Base-by-base conservation (phyloP, 179 eudicot genomes). In the Camellia oleifera region DNA sequence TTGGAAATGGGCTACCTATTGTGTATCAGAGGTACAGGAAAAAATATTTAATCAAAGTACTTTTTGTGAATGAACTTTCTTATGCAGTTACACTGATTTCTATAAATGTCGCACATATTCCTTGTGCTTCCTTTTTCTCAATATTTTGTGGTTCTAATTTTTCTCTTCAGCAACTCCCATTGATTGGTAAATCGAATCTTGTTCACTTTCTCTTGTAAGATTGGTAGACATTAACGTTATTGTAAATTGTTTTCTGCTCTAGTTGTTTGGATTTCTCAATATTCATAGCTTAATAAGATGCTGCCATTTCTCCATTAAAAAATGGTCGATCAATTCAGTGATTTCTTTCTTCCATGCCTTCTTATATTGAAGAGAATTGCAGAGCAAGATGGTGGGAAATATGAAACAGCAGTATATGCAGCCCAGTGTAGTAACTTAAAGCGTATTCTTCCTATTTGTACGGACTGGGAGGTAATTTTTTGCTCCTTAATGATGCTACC, bases 371-470 rank as follows among this genome's bases (percentile, higher is more conserved):
- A 96, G 99, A 91, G 86, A 86, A 94, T 96, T 75, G 92, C 95
- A 46, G 97, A 91, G 87, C 91, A 88, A 89, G 94, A 89, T 79
- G 96, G 97, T 73, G 94, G 97, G 77, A 96, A 94, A 77, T 92
- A 87, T 87, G 99, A 96, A 90, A 82, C 94, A 20, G 23, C 23
- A 20, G 23, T 20, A 20, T 20, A 89, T 92, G 97, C 97, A 77
- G 87, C 91, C 74, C 94, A 92, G 75, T 94, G 96, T 82, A 89
- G 99, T 80, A 96, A 96, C 85, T 83, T 94, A 79, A 92, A 91
- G 89, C 97, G 94, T 69, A 81, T 94, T 79, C 92, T 96, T 83
- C 96, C 94, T 32, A 79, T 92, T 68, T 96, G 99, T 84, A 88
- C 87, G 45, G 97, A 96, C 78, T 96, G 99, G 98, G 99, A 96